A percentile compares a stretch with the other conserved stretches of the same genome.
phyloP scores from a whole-genome alignment of 139 green algal genomes.

The Chlamydomonas asymmetrica region DNA sequence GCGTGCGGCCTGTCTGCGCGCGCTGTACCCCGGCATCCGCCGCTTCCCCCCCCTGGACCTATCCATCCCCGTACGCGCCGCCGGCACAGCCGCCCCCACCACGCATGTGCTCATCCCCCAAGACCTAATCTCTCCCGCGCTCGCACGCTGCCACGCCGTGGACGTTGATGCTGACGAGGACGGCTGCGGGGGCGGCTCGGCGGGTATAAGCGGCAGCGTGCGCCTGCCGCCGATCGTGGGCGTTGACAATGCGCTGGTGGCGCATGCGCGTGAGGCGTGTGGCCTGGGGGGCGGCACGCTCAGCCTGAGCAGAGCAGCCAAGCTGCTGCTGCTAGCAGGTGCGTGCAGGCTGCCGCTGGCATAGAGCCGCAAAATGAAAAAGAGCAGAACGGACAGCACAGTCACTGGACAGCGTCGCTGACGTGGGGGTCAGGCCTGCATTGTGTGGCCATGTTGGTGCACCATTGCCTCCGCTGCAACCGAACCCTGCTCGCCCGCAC shows the following conservation, averaged over 20 bases:
- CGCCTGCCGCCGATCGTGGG: too few species aligned
- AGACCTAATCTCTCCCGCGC: too few species aligned
- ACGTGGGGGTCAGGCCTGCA: neutral
- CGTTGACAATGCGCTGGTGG: neutral
- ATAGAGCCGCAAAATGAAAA: neutral
- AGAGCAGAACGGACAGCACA: neutral
- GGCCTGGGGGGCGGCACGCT: neutral
- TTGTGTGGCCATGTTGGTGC: too few species aligned
- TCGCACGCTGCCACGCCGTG: neutral
- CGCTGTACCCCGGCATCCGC: too few species aligned
- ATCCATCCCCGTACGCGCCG: too few species aligned
- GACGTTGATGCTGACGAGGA: neutral
- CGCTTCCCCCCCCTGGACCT: too few species aligned
- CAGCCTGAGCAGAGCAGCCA: conserved; percentile 20
- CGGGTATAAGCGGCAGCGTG: neutral
- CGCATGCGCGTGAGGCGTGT: neutral
- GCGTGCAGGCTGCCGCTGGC: too few species aligned
- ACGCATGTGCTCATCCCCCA: too few species aligned
- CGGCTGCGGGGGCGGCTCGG: neutral
- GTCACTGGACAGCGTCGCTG: neutral
- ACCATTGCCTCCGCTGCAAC: too few species aligned
- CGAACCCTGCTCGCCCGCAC: too few species aligned
- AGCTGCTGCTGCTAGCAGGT: conserved; percentile 31
- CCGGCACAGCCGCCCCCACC: too few species aligned
- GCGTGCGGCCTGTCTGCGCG: too few species aligned